These are phyloP conservation scores for Penicillium sumatraense DNA, from an alignment of 2,329 filamentous ascomycete species.

Conservation along the genomic window DNA sequence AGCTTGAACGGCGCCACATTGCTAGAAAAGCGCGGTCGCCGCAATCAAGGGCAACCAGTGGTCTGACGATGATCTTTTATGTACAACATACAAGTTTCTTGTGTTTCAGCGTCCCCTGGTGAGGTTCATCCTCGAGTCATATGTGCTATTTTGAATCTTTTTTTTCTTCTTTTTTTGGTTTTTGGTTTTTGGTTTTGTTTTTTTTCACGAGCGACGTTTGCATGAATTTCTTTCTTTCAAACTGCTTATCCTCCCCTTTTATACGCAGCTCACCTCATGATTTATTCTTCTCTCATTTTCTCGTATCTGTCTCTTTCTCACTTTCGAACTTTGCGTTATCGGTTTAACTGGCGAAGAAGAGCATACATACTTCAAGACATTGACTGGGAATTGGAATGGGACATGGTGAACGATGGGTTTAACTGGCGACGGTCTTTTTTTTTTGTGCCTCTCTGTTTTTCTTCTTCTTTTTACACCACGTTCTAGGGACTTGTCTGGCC, in stretches of 20 bases:
- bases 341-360: conserved; percentile 9
- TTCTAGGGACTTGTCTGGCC: conserved; percentile 16
- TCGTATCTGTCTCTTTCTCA: background rate
- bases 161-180: background rate
- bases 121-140: background rate
- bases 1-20: conserved; percentile 89
- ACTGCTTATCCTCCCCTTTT: background rate
- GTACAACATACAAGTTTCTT: conserved; percentile 1
- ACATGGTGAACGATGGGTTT: conserved; percentile 1
- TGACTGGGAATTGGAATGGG: conserved; percentile 5
- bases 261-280: background rate
- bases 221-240: background rate
- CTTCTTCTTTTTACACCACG: conserved; percentile 4
- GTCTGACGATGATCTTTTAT: conserved; percentile 18
- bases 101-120: background rate
- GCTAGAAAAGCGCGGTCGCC: conserved; percentile 69
- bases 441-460: background rate
- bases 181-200: background rate
- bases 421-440: conserved; percentile 1
- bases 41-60: conserved; percentile 37
- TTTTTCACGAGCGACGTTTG: conserved; percentile 1
- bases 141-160: background rate
- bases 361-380: conserved; percentile 8
- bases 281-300: background rate
- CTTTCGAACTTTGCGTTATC: conserved; percentile 3